Evolutionary conservation across 2,329 filamentous ascomycete species (phyloP).

Genomic region (Fusarium torreyae): DNA sequence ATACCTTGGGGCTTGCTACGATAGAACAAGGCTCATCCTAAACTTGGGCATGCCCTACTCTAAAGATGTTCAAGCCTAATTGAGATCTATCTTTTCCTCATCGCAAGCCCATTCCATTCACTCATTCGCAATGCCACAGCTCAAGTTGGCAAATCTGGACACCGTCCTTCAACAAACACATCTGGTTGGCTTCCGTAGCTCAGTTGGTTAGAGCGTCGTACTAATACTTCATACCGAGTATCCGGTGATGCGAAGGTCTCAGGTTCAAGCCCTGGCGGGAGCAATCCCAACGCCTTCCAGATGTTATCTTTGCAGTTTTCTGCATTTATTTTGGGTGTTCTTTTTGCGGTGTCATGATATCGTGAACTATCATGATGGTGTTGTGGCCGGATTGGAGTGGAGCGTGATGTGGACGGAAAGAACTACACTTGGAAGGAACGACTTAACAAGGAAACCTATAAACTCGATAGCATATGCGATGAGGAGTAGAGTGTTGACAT

Average conservation of each 20-base stretch:
- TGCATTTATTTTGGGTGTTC: background rate
- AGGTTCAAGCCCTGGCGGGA: conserved; percentile 41
- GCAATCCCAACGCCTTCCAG: conserved; percentile 34
- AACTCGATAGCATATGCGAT: background rate
- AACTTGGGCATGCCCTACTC: too few relatives aligned
- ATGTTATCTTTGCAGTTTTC: conserved; percentile 6
- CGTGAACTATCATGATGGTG: background rate
- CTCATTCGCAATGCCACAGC: fast-evolving
- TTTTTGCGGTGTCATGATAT: background rate
- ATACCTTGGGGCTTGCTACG: too few relatives aligned
- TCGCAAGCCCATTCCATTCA: too few relatives aligned
- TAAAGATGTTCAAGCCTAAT: too few relatives aligned
- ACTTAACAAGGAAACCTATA: background rate
- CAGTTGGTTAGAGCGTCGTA: conserved; percentile 42
- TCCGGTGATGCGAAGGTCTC: conserved; percentile 37
- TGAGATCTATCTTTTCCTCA: too few relatives aligned
- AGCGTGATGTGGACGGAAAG: background rate
- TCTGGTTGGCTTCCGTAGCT: conserved; percentile 41
- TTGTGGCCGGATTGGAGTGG: background rate
- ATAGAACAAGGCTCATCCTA: too few relatives aligned
- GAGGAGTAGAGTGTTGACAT: background rate
- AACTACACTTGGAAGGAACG: background rate
- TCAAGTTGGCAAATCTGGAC: fast-evolving
- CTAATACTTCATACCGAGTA: conserved; percentile 36
- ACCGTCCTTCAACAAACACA: background rate